Evolutionary conservation across 1,284 basidiomycete genomes (phyloP).

Genomic region (Ustilago nuda): DNA sequence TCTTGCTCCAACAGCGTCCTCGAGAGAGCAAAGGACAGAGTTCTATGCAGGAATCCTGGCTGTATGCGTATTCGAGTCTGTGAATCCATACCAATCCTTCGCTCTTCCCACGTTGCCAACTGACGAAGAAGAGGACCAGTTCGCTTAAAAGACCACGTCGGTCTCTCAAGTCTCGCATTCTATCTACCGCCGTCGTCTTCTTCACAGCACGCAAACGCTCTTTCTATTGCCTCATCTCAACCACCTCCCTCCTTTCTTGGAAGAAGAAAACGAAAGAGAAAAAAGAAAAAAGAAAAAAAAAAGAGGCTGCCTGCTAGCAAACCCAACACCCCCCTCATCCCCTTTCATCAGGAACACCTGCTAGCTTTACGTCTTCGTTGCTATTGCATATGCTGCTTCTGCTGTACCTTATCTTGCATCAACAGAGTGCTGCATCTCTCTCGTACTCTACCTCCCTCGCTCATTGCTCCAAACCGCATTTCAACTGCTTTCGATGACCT

Average conservation of each 20-base stretch:
- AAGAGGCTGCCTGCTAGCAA: too few species aligned
- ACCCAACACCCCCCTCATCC: neutral
- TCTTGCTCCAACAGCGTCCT: neutral
- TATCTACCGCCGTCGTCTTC: neutral
- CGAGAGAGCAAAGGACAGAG: neutral
- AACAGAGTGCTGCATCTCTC: conserved; percentile 10
- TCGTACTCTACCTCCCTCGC: neutral
- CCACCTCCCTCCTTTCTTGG: neutral
- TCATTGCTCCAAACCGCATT: neutral
- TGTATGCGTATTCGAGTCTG: neutral
- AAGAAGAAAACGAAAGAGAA: neutral
- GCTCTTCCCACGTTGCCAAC: neutral
- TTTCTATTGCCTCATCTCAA: neutral
- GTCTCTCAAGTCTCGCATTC: neutral
- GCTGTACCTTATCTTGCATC: neutral
- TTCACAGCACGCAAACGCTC: neutral
- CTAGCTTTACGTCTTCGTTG: neutral
- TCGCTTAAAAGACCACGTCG: neutral
- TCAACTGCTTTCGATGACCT: neutral
- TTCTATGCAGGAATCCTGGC: neutral
- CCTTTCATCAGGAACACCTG: neutral
- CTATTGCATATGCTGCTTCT: conserved; percentile 4
- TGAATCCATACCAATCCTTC: neutral
- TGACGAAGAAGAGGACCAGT: too few species aligned
- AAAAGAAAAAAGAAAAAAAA: too few species aligned